phyloP scores from a whole-genome alignment of 2,329 filamentous ascomycete genomes.

The Pestalotiopsis sp. region DNA sequence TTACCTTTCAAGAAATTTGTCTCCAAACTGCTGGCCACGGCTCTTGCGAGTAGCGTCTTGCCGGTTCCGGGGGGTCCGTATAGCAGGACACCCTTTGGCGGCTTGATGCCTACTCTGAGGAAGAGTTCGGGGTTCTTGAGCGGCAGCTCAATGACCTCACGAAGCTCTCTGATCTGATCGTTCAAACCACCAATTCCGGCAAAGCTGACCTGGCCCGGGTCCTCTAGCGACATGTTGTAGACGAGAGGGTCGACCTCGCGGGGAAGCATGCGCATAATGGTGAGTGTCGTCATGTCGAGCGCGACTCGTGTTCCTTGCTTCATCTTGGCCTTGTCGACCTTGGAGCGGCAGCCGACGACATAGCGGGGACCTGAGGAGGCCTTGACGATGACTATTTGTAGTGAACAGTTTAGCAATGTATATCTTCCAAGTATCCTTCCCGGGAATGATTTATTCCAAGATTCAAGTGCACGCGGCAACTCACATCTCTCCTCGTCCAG shows the following conservation, averaged over 20 bases:
- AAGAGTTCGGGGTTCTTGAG: slow-evolving; percentile 99
- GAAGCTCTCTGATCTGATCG: slow-evolving; percentile 95
- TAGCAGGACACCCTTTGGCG: slow-evolving; percentile 93
- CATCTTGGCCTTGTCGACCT: slow-evolving; percentile 95
- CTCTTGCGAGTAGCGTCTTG: slow-evolving; percentile 92
- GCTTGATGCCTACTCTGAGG: slow-evolving; percentile 95
- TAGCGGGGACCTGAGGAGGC: slow-evolving; percentile 96
- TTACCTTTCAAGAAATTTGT: slow-evolving; percentile 97
- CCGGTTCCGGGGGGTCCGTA: slow-evolving; percentile 97
- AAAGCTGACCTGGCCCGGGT: slow-evolving; percentile 97
- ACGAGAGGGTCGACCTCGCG: slow-evolving; percentile 97
- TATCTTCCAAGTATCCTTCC: not conserved
- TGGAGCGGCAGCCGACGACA: slow-evolving; percentile 96
- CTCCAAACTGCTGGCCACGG: slow-evolving; percentile 93
- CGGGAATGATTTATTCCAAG: too few species aligned
- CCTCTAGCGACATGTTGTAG: slow-evolving; percentile 99
- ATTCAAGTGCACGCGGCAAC: slow-evolving; percentile 38
- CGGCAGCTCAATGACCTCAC: slow-evolving; percentile 96
- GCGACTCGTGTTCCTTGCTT: slow-evolving; percentile 98
- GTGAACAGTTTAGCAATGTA: not conserved
- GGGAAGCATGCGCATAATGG: slow-evolving; percentile 99
- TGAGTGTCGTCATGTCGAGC: slow-evolving; percentile 98
- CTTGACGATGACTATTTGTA: slow-evolving; percentile 87
- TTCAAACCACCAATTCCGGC: slow-evolving; percentile 96
- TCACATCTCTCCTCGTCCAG: slow-evolving; percentile 97